Base-by-base conservation (phyloP, 176 grass and related monocot species). In the Elymus sibiricus region DNA sequence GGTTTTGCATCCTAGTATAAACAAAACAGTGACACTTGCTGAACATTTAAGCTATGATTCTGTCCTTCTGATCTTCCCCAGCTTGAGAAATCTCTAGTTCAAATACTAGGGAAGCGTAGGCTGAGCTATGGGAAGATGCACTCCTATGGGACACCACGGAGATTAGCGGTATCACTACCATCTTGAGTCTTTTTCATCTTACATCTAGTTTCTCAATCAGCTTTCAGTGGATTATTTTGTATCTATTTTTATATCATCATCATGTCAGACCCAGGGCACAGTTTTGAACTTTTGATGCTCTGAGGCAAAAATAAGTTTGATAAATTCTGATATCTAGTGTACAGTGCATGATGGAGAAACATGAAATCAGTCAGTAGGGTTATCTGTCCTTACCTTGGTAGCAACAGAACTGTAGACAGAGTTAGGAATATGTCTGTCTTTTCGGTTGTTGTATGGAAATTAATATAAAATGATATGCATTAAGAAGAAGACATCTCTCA, bases 151-250 rank as follows among this genome's bases (percentile, higher is more conserved):
- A 94, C 95, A 61, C 95, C 95, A 66, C 90, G 95, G 53, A 85
- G 95, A 93, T 79, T 94, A 92, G 86, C 76, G 88, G 95, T 98
- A 98, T 42, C 43, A 78, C 26, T 95, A 98, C 47, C 79, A 83
- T 29, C 22, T 82, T 76, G 17, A 74, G 25, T 39, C 39, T 47
- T 74, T 27, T 16, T 64, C 40, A 72, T 78, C 26, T 75, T 46
- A 29, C 19, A 22, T n/a, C n/a, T n/a, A n/a, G n/a, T n/a, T n/a
- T n/a, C n/a, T 11, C 15, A 49, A 61, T 0, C 11, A 64, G 40
- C 40, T 86, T 77, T 87, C 17, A 14, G 4, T 85, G 67, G 22
- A 47, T 66, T 79, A 6, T 78, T 61, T 81, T 32, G n/a, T 49
- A 77, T 29, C n/a, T n/a, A n/a, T n/a, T n/a, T n/a, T n/a, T n/a